Conservation (phyloP, 177 flowering plant genomes). For the Vitis hybrid region DNA sequence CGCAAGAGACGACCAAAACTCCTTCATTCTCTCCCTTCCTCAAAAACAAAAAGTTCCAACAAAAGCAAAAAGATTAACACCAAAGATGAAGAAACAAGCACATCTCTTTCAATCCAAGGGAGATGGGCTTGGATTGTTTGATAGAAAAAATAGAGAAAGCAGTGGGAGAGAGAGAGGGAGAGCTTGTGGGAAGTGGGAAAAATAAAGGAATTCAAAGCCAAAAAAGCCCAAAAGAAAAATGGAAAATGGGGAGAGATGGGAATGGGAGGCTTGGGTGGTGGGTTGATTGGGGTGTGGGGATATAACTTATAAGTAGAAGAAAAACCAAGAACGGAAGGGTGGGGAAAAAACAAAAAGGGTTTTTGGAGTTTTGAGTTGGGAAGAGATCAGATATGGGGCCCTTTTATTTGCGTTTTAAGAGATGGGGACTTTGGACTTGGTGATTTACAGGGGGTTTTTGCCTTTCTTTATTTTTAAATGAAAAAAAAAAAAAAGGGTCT, state of each 20-base stretch:
- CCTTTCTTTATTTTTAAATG: background rate
- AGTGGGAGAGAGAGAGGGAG: background rate
- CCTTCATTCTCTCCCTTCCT: constrained; percentile 45
- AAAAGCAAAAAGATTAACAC: background rate
- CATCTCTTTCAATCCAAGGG: too few species aligned
- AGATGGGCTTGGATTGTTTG: constrained; percentile 8
- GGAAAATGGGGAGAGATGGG: background rate
- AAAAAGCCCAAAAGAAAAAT: constrained; percentile 10
- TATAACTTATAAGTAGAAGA: constrained; percentile 8
- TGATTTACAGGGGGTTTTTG: constrained; percentile 21
- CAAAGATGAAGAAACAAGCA: background rate
- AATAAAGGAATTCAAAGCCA: constrained; percentile 1
- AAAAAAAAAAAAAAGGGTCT: background rate
- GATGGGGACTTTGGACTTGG: background rate
- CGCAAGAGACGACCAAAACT: constrained; percentile 69
- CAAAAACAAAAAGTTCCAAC: too few species aligned
- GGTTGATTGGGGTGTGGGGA: background rate
- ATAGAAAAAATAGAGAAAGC: background rate
- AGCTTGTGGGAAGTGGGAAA: background rate
- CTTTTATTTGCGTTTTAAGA: background rate
- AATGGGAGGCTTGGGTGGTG: background rate
- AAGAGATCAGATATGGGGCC: constrained; percentile 20
- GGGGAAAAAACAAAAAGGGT: constrained; percentile 16
- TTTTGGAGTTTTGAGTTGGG: constrained; percentile 15
- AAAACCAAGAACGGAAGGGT: constrained; percentile 7